phyloP scores from a whole-genome alignment of 202 grass and related monocot genomes.

The Alloteropsis angusta region DNA sequence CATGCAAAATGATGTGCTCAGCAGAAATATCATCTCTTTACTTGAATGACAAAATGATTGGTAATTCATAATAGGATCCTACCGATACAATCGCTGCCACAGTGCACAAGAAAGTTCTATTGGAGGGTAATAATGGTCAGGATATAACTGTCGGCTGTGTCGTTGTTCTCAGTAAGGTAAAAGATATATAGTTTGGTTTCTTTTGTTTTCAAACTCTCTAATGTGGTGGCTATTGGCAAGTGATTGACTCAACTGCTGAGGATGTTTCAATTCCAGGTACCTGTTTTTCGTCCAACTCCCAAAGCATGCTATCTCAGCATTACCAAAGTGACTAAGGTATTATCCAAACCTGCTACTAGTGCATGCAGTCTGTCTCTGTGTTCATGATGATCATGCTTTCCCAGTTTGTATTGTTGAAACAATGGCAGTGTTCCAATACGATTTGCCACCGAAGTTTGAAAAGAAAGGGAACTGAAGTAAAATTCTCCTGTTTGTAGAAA shows the following conservation, averaged over 20 bases:
- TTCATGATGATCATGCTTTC: background rate
- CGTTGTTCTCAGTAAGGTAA: slow-evolving; percentile 58
- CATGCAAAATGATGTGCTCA: background rate
- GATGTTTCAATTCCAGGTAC: slow-evolving; percentile 43
- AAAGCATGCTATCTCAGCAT: slow-evolving; percentile 52
- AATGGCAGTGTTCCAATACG: background rate
- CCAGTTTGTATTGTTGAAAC: background rate
- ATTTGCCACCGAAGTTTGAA: background rate
- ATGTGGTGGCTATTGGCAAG: background rate
- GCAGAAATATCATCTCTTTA: background rate
- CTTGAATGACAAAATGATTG: background rate
- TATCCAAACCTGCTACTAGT: background rate
- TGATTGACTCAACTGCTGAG: background rate
- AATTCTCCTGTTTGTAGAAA: background rate
- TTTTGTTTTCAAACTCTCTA: background rate
- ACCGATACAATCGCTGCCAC: slow-evolving; percentile 40
- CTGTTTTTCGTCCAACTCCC: slow-evolving; percentile 41
- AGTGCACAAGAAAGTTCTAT: slow-evolving; percentile 51
- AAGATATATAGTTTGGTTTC: background rate
- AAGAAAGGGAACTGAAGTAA: background rate
- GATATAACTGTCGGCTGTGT: slow-evolving; percentile 57
- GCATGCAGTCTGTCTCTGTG: background rate
- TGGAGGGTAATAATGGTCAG: slow-evolving; percentile 22
- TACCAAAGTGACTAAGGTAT: slow-evolving; percentile 56
- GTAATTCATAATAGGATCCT: slow-evolving; percentile 50